Percentiles rank a stretch among this genome's conserved stretches.
Conservation (phyloP, 169 alveolate species). For the Miamiensis avidus region DNA sequence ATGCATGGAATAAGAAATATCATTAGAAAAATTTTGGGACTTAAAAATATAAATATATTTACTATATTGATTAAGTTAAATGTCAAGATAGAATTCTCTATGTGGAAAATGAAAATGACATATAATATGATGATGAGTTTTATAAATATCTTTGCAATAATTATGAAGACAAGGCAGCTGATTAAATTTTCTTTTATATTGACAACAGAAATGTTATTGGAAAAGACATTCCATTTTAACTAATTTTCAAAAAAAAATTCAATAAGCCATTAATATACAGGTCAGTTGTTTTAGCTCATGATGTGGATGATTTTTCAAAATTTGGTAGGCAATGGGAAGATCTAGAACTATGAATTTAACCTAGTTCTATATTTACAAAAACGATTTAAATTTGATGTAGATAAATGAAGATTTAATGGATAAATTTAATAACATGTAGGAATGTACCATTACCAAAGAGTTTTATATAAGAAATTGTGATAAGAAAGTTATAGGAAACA, state of each 20-base stretch:
- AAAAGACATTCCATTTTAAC: constrained; percentile 1
- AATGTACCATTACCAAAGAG: neutral
- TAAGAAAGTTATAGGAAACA: constrained; percentile 6
- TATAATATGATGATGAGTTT: constrained; percentile 4
- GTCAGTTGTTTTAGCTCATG: neutral
- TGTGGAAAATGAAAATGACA: neutral
- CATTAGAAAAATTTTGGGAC: neutral
- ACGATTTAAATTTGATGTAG: neutral
- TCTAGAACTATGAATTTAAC: constrained; percentile 3
- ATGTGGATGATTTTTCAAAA: constrained; percentile 1
- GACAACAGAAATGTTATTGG: constrained; percentile 9
- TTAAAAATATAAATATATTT: neutral
- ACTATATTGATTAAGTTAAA: neutral
- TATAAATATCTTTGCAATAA: neutral
- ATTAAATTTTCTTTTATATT: neutral
- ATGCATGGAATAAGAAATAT: constrained; percentile 1
- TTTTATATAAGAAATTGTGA: constrained; percentile 3
- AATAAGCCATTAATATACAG: neutral
- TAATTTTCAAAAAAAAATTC: neutral
- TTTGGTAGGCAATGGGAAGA: constrained; percentile 9
- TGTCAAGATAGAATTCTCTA: neutral
- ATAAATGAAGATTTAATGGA: neutral
- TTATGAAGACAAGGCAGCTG: neutral
- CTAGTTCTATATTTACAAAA: neutral
- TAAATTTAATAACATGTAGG: neutral